Evolutionary conservation across 306 rosid species (phyloP).

Genomic region (Lagenaria siceraria): DNA sequence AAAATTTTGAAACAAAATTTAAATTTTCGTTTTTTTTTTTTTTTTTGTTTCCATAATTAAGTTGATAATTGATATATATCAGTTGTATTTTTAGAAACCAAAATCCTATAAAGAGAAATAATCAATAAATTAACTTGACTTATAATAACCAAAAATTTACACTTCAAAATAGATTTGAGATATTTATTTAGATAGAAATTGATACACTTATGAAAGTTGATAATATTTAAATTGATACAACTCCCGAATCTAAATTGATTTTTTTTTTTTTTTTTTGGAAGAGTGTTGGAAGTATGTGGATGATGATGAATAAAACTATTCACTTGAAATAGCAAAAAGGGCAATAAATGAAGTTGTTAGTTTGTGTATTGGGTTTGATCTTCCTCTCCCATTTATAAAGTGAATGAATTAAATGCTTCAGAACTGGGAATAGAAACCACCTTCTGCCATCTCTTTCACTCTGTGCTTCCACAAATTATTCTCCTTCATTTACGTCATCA

Average conservation of each 20-base stretch:
- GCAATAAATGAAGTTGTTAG: conserved; percentile 4
- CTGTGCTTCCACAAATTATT: conserved; percentile 6
- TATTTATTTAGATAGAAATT: too few relatives aligned
- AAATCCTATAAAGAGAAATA: too few relatives aligned
- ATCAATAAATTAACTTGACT: too few relatives aligned
- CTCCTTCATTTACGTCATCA: conserved; percentile 4
- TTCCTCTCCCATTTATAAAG: neutral
- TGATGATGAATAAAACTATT: neutral
- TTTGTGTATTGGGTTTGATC: neutral
- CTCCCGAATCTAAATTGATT: too few relatives aligned
- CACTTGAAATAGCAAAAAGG: neutral
- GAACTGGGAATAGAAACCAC: conserved; percentile 7
- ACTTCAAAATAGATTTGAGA: too few relatives aligned
- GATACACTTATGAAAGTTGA: too few relatives aligned
- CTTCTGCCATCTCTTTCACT: conserved; percentile 9
- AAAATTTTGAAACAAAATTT: too few relatives aligned
- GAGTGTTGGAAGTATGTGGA: neutral
- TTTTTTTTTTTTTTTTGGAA: too few relatives aligned
- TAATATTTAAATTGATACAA: too few relatives aligned
- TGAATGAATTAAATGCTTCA: conserved; percentile 3
- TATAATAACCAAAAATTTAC: too few relatives aligned
- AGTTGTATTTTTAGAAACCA: too few relatives aligned
- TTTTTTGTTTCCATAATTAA: neutral
- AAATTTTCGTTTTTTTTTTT: neutral
- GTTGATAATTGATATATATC: too few relatives aligned